Percentiles rank a stretch among this genome's conserved stretches.
Evolutionary conservation across 768 basidiomycete species (phyloP).

Genomic region (Boletus eberwhitei): DNA sequence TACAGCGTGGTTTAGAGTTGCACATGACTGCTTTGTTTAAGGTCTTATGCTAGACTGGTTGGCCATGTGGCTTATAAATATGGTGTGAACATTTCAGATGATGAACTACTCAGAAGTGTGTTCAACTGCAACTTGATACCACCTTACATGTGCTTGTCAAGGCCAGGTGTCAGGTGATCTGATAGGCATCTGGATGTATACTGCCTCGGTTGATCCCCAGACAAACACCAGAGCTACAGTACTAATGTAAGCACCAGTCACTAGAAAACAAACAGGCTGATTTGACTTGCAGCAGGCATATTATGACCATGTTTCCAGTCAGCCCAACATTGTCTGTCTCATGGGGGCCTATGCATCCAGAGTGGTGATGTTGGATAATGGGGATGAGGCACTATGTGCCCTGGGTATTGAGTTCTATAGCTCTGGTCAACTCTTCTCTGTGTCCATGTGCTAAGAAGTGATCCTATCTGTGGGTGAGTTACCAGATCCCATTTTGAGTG

Average conservation of each 20-base stretch:
- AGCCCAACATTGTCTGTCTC: slow-evolving; percentile 23
- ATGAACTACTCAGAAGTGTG: too few species aligned
- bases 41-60: too few species aligned
- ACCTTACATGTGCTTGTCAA: background rate
- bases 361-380: slow-evolving; percentile 12
- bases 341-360: slow-evolving; percentile 25
- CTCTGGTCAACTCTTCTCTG: slow-evolving; percentile 15
- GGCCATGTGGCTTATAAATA: too few species aligned
- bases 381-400: slow-evolving; percentile 6
- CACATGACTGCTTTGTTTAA: too few species aligned
- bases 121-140: too few species aligned
- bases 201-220: slow-evolving; percentile 13
- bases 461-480: slow-evolving; percentile 17
- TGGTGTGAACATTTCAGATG: too few species aligned
- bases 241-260: slow-evolving; percentile 8
- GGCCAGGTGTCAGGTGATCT: slow-evolving; percentile 11
- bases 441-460: slow-evolving; percentile 17
- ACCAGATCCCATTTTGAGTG: background rate
- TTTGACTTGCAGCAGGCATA: slow-evolving; percentile 8
- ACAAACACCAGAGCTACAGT: slow-evolving; percentile 16
- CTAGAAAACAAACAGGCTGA: background rate
- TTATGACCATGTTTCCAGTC: slow-evolving; percentile 16
- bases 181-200: slow-evolving; percentile 18
- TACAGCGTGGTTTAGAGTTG: too few species aligned
- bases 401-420: slow-evolving; percentile 22